A percentile compares a stretch with the other conserved stretches of the same genome.
Conservation (phyloP, 768 basidiomycete genomes). For the Pulveroboletus ravenelii region DNA sequence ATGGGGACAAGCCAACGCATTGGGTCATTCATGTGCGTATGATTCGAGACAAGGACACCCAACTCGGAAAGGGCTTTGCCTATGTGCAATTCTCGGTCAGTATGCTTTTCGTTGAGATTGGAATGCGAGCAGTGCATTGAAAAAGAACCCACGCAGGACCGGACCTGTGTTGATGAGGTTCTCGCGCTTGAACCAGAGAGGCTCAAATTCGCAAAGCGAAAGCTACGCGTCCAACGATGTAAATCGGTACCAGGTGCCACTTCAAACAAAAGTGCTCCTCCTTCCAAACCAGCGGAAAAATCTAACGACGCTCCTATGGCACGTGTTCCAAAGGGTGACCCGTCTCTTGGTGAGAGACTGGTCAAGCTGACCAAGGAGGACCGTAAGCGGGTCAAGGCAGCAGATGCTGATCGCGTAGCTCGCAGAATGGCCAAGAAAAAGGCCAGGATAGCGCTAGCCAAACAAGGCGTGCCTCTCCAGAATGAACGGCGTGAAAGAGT, state of each 20-base stretch:
- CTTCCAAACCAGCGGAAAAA: slow-evolving; percentile 2
- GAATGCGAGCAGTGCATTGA: neutral
- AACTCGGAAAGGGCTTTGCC: slow-evolving; percentile 92
- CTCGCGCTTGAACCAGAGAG: slow-evolving; percentile 72
- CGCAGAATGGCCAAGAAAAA: slow-evolving; percentile 90
- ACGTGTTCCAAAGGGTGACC: slow-evolving; percentile 69
- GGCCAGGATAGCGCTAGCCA: slow-evolving; percentile 50
- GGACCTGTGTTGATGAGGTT: slow-evolving; percentile 88
- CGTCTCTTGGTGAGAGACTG: slow-evolving; percentile 72
- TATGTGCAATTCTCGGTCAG: slow-evolving; percentile 81
- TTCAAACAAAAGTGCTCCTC: slow-evolving; percentile 12
- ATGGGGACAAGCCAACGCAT: slow-evolving; percentile 35
- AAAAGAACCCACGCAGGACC: slow-evolving; percentile 51
- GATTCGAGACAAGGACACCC: slow-evolving; percentile 84
- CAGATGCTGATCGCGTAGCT: slow-evolving; percentile 75
- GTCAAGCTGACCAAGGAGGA: slow-evolving; percentile 77
- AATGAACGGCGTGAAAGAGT: slow-evolving; percentile 46
- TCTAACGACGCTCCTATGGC: slow-evolving; percentile 7
- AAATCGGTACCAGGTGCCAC: slow-evolving; percentile 56
- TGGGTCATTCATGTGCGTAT: slow-evolving; percentile 88
- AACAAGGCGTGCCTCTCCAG: slow-evolving; percentile 34
- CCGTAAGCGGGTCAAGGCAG: slow-evolving; percentile 75
- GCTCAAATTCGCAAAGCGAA: slow-evolving; percentile 91
- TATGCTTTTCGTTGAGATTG: neutral
- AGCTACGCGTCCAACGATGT: slow-evolving; percentile 86